phyloP scores from a whole-genome alignment of 2,329 filamentous ascomycete genomes.

The Penicillium expansum region DNA sequence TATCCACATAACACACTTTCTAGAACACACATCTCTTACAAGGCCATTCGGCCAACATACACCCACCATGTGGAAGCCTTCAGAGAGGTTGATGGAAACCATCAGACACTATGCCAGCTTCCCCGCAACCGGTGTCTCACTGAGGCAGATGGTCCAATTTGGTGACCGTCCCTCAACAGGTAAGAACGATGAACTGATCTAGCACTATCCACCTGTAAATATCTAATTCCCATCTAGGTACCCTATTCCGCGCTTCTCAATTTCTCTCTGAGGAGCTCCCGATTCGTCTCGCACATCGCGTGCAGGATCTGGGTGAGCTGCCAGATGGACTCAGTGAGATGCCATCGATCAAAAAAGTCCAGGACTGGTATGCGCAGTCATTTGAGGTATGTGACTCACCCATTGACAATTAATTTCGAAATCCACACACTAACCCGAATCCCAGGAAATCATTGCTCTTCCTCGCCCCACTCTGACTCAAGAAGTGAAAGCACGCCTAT shows the following conservation, averaged over 20 bases:
- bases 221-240: slow-evolving; percentile 57
- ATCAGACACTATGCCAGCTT: slow-evolving; percentile 97
- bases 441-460: slow-evolving; percentile 81
- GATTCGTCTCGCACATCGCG: slow-evolving; percentile 91
- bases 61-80: slow-evolving; percentile 81
- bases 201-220: too few relatives aligned
- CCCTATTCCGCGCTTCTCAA: slow-evolving; percentile 93
- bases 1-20: slow-evolving; percentile 1
- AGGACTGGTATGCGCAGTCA: slow-evolving; percentile 98
- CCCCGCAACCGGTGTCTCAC: slow-evolving; percentile 90
- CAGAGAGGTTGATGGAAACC: slow-evolving; percentile 88
- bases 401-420: neutral
- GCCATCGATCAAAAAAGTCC: slow-evolving; percentile 91
- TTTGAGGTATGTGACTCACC: slow-evolving; percentile 71
- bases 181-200: slow-evolving; percentile 48
- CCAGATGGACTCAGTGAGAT: slow-evolving; percentile 97
- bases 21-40: neutral
- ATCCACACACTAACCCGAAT: slow-evolving; percentile 18
- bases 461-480: slow-evolving; percentile 71
- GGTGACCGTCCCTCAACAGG: slow-evolving; percentile 89
- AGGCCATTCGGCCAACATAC: slow-evolving; percentile 31
- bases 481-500: slow-evolving; percentile 75
- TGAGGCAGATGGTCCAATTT: slow-evolving; percentile 99
- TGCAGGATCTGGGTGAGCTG: slow-evolving; percentile 86
- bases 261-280: slow-evolving; percentile 98